These are phyloP conservation scores for Stylosanthes scabra DNA, from an alignment of 331 rosid genomes.

Conservation along the genomic window DNA sequence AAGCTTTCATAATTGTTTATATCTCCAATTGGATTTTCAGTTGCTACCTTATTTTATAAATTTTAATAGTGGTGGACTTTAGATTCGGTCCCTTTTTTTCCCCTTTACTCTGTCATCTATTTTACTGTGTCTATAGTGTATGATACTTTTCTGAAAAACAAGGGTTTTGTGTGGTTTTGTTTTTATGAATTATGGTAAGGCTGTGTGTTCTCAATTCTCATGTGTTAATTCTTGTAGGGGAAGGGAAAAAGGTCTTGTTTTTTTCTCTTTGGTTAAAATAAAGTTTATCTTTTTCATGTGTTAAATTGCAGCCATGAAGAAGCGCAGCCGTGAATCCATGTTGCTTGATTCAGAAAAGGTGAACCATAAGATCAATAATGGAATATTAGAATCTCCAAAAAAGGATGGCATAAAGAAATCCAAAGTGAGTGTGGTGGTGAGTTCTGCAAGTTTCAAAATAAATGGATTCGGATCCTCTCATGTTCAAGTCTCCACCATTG, in stretches of 20 bases:
- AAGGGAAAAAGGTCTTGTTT: background rate
- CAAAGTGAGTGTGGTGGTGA: conserved; percentile 55
- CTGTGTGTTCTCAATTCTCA: conserved; percentile 37
- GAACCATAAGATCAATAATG: conserved; percentile 45
- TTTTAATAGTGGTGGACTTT: conserved; percentile 35
- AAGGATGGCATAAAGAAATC: conserved; percentile 50
- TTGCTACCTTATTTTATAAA: conserved; percentile 27
- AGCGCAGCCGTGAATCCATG: conserved; percentile 65
- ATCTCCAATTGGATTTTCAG: background rate
- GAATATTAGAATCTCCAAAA: conserved; percentile 45
- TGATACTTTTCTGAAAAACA: conserved; percentile 32
- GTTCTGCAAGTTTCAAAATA: conserved; percentile 27
- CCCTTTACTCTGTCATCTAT: conserved; percentile 15
- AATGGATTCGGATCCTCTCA: too few species aligned
- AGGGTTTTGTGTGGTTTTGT: conserved; percentile 10
- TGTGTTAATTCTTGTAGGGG: conserved; percentile 20
- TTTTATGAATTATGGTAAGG: conserved; percentile 30
- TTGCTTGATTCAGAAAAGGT: conserved; percentile 58
- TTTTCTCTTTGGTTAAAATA: background rate
- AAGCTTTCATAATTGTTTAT: conserved; percentile 16
- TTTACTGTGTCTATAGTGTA: conserved; percentile 31
- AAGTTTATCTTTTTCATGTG: background rate
- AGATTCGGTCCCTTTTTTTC: conserved; percentile 39
- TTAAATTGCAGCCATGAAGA: conserved; percentile 63
- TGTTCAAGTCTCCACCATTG: too few species aligned